Conservation (phyloP, 352 stramenopile species). For the Achlya hypogyna region DNA sequence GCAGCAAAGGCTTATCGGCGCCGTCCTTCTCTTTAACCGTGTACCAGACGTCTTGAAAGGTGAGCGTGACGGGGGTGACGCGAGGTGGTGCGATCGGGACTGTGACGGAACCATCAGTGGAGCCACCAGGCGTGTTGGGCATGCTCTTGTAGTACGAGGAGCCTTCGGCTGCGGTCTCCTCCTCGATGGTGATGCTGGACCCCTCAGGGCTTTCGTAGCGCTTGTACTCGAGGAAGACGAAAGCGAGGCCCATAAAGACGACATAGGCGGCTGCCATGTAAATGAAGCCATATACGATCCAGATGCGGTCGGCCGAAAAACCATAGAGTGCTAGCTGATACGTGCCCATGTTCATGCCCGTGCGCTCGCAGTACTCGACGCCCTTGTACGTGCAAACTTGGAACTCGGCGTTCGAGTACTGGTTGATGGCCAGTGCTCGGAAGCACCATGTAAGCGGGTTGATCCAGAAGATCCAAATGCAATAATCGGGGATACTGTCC, state of each 20-base stretch:
- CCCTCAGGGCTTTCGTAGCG: conserved; percentile 16
- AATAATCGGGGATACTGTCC: conserved; percentile 39
- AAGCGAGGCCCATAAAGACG: conserved; percentile 42
- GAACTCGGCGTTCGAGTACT: conserved; percentile 11
- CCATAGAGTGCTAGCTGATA: conserved; percentile 42
- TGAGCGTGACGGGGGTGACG: conserved; percentile 36
- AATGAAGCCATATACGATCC: conserved; percentile 32
- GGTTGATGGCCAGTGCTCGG: conserved; percentile 32
- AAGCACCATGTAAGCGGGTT: conserved; percentile 53
- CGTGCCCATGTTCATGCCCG: conserved; percentile 34
- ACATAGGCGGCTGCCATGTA: conserved; percentile 40
- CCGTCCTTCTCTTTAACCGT: conserved; percentile 28
- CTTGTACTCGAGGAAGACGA: conserved; percentile 19
- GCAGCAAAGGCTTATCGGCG: conserved; percentile 42
- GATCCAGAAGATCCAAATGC: conserved; percentile 68
- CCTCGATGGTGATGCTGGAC: background rate
- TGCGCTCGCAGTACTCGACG: conserved; percentile 31
- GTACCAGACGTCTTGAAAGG: conserved; percentile 48
- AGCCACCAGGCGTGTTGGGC: background rate
- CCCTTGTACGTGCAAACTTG: conserved; percentile 32
- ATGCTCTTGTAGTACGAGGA: background rate
- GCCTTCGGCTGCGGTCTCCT: background rate
- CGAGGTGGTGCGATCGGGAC: conserved; percentile 19
- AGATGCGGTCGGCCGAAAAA: conserved; percentile 32
- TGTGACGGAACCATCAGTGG: background rate